phyloP scores from a whole-genome alignment of 2,329 filamentous ascomycete genomes.

The Reticulascus tulasneorum region DNA sequence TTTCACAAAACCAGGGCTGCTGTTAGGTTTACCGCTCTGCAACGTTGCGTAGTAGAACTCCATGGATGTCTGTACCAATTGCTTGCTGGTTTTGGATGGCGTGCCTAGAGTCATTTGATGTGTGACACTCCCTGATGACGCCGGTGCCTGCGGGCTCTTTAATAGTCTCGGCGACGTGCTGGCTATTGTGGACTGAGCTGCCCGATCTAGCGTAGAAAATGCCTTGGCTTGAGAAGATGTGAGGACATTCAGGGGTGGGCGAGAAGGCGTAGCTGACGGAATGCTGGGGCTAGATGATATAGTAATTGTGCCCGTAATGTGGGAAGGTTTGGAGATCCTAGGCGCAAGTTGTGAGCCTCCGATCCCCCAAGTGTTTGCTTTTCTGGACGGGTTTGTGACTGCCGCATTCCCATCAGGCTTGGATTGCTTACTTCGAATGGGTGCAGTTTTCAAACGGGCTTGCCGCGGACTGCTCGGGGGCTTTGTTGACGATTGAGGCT shows the following conservation, averaged over 20 bases:
- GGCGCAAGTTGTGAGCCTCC: constrained; percentile 38
- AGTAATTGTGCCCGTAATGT: constrained; percentile 33
- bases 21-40: too few species aligned
- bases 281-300: constrained; percentile 40
- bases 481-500: too few species aligned
- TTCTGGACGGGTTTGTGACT: constrained; percentile 18
- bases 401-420: constrained; percentile 19
- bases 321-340: constrained; percentile 26
- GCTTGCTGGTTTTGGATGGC: too few species aligned
- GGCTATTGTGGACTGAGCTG: too few species aligned
- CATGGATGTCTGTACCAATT: too few species aligned
- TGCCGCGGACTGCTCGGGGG: too few species aligned
- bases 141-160: neutral
- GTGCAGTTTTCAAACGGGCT: constrained; percentile 1
- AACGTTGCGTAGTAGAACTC: too few species aligned
- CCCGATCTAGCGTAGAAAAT: too few species aligned
- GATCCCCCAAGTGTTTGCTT: constrained; percentile 32
- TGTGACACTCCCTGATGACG: too few species aligned
- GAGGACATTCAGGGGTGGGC: constrained; percentile 18
- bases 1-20: too few species aligned
- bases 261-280: constrained; percentile 25
- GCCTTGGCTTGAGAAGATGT: neutral
- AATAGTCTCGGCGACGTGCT: too few species aligned
- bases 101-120: too few species aligned
- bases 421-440: constrained; percentile 26